Base-by-base conservation (phyloP, 2,329 filamentous ascomycete species). In the Ceratocystis albifundus region DNA sequence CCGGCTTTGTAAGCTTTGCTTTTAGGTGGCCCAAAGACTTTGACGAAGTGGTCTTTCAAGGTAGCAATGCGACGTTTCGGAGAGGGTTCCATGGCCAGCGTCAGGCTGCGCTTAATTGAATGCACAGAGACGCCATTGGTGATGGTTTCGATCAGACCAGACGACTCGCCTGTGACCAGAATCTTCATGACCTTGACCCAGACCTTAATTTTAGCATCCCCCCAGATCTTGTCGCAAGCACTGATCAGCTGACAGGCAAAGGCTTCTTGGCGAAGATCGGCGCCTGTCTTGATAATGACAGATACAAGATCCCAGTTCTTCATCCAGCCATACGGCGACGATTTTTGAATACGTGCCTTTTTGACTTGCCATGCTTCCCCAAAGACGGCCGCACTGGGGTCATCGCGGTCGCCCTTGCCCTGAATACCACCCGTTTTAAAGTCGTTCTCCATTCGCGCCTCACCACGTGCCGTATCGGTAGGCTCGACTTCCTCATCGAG, bases 181-280 rank as follows among this genome's bases (percentile, higher is more conserved):
- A 94, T 94, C 65, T 89, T 85, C 89, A 94, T 94, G 67, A 88
- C 80, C 76, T 92, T 92, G 22, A 92, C 88, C 89, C 90, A 94
- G n/a, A 94, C 89, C 45, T 87, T 82, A 41, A 89, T 84, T 30
- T 80, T 77, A 17, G 88, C 86, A 69, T 91, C 88, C 61, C 85
- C 78, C 88, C 89, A 94, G 70, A 92, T 91, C 76, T 87, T 89
- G 72, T 88, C 82, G 75, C 89, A 94, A 12, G 91, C 87, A 67
- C 84, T 80, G 70, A 94, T 94, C 57, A 94, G 81, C 76, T 94
- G 89, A 73, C 89, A 93, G 5, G 89, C 89, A 74, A 94, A 94
- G 0, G 89, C 89, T 75, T 94, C 89, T 76, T 94, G 89, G 63
- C 89, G 82, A 69, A 94, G 77, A 75, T 94, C 89, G 1, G 88